These are phyloP conservation scores for Ustilago hordei DNA, from an alignment of 1,284 basidiomycete genomes.

Conservation along the genomic window DNA sequence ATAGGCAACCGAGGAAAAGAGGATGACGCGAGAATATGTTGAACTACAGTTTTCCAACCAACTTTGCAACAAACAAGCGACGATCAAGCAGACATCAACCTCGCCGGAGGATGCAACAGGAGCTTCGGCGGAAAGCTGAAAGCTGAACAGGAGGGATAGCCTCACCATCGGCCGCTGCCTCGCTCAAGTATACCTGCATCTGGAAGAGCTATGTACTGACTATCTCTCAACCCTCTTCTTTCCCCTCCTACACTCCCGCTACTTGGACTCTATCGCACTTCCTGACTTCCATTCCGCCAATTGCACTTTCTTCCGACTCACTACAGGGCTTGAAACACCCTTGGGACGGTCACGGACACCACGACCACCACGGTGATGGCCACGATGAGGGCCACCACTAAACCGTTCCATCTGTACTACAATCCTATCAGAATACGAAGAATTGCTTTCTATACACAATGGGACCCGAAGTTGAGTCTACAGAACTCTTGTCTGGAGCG, in stretches of 20 bases:
- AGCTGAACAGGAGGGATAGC: neutral
- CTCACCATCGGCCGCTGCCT: neutral
- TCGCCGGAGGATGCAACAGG: neutral
- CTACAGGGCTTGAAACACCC: slow-evolving; percentile 65
- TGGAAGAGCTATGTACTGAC: neutral
- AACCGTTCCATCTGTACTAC: slow-evolving; percentile 2
- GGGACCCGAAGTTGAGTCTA: too few relatives aligned
- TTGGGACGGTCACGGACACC: slow-evolving; percentile 62
- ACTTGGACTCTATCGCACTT: neutral
- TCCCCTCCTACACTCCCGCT: neutral
- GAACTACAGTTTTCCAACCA: too few relatives aligned
- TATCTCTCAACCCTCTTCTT: neutral
- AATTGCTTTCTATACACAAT: neutral
- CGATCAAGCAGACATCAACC: neutral
- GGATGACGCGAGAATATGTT: neutral
- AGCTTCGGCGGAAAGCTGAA: neutral
- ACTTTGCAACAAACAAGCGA: neutral
- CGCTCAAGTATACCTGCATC: neutral
- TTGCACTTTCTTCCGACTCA: neutral
- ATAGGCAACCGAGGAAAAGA: neutral
- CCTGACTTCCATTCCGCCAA: neutral
- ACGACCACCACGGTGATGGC: slow-evolving; percentile 53
- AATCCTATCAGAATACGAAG: neutral
- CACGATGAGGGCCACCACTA: slow-evolving; percentile 49
- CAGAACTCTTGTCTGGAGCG: too few relatives aligned